Conservation (phyloP, 106 monocot species). For the Amphibolis antarctica region DNA sequence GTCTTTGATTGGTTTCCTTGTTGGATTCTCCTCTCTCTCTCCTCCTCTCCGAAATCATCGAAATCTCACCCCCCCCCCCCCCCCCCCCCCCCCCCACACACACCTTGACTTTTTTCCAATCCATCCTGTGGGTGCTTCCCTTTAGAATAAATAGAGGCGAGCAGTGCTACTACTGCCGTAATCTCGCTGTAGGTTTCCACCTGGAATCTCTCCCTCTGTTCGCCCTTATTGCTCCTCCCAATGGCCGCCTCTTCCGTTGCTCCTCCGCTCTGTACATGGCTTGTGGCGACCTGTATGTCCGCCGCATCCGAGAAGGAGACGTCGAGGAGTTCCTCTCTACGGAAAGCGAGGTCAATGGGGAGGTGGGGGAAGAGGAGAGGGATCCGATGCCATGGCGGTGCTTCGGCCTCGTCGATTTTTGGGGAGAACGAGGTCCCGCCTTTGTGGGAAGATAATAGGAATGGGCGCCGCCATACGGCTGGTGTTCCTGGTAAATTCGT, state of each 20-base stretch:
- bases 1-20: background rate
- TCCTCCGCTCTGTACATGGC: slow-evolving; percentile 48
- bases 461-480: background rate
- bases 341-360: slow-evolving; percentile 2
- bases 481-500: background rate
- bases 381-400: background rate
- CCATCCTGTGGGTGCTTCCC: background rate
- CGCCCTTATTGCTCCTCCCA: background rate
- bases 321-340: background rate
- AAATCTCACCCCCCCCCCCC: background rate
- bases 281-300: slow-evolving; percentile 56
- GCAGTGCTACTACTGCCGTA: too few relatives aligned
- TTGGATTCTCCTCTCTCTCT: background rate
- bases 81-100: background rate
- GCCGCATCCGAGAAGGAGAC: slow-evolving; percentile 24
- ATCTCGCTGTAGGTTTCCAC: too few relatives aligned
- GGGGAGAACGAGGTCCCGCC: too few relatives aligned
- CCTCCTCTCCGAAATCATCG: slow-evolving; percentile 3
- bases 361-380: slow-evolving; percentile 11
- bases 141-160: background rate
- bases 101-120: too few relatives aligned
- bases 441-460: background rate
- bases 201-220: background rate
- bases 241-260: slow-evolving; percentile 41
- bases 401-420: background rate